phyloP scores from a whole-genome alignment of 768 basidiomycete genomes.

The Chalciporus chontae region DNA sequence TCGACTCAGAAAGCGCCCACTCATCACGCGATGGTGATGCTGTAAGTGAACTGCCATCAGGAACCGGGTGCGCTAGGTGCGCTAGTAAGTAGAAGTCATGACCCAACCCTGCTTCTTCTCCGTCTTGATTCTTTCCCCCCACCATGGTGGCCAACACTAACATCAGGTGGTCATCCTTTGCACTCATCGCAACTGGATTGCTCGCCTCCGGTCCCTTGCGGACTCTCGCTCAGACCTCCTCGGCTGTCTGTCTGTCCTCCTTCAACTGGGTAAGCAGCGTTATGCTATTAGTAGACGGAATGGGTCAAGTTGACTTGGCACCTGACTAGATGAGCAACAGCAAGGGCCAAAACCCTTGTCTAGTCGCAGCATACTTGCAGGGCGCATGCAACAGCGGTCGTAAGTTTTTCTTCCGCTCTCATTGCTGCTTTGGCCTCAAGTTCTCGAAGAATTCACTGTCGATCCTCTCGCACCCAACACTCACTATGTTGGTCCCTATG shows the following conservation, averaged over 20 bases:
- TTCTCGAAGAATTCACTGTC: constrained; percentile 36
- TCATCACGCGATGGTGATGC: background rate
- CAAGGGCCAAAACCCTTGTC: constrained; percentile 44
- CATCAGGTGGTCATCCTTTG: constrained; percentile 12
- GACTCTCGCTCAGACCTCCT: constrained; percentile 22
- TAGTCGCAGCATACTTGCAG: constrained; percentile 41
- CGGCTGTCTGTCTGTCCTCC: constrained; percentile 17
- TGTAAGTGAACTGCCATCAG: constrained; percentile 10
- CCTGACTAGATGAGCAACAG: constrained; percentile 38
- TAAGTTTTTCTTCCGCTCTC: constrained; percentile 26
- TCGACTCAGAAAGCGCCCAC: too few species aligned
- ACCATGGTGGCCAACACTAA: constrained; percentile 11
- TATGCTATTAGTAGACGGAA: too few species aligned
- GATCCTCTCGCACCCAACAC: constrained; percentile 33
- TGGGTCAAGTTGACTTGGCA: background rate
- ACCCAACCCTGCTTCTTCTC: background rate
- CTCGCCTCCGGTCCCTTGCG: constrained; percentile 15
- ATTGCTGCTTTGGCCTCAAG: constrained; percentile 9
- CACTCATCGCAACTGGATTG: constrained; percentile 14
- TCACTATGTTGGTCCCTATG: constrained; percentile 33
- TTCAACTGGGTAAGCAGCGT: constrained; percentile 27
- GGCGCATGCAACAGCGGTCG: constrained; percentile 41
- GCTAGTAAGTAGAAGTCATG: too few species aligned
- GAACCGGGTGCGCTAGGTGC: constrained; percentile 5
- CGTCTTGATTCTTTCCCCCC: background rate